Evolutionary conservation across 2,329 filamentous ascomycete species (phyloP).

Genomic region (Fusarium dimerum): DNA sequence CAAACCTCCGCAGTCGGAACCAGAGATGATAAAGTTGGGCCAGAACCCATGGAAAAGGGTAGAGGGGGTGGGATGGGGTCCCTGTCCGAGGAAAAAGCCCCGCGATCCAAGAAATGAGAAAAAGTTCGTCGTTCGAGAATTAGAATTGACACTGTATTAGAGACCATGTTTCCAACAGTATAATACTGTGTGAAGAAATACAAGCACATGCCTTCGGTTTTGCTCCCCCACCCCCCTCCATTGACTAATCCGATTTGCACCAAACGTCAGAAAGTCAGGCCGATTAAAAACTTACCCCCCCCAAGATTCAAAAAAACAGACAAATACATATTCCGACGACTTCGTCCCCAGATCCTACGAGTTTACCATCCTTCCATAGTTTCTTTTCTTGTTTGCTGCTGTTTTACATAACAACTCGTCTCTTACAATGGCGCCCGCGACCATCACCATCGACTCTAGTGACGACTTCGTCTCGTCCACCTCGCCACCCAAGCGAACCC

Average conservation of each 20-base stretch:
- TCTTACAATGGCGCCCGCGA: conserved; percentile 50
- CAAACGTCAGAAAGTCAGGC: conserved; percentile 1
- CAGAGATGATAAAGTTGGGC: not conserved
- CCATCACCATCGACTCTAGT: conserved; percentile 56
- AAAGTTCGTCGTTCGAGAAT: conserved; percentile 17
- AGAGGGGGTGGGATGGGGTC: conserved; percentile 5
- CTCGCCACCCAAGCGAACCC: conserved; percentile 55
- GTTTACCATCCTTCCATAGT: not conserved
- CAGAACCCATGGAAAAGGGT: not conserved
- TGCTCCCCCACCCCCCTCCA: conserved; percentile 8
- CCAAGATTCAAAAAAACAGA: conserved; percentile 21
- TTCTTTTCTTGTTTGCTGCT: not conserved
- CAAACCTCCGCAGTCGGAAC: conserved; percentile 31
- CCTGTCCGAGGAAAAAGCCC: conserved; percentile 29
- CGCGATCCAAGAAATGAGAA: conserved; percentile 23
- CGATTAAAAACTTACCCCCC: conserved; percentile 8
- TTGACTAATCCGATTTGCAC: conserved; percentile 31
- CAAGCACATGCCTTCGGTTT: conserved; percentile 5
- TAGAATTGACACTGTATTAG: conserved; percentile 18
- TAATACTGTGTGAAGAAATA: conserved; percentile 22
- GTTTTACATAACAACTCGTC: not conserved
- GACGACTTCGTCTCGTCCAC: conserved; percentile 49
- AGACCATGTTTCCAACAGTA: no score
- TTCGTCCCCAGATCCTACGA: not conserved
- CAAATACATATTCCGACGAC: not conserved